Evolutionary conservation across 345 rosid genomes (phyloP).

Genomic region (Fremontodendron californicum): DNA sequence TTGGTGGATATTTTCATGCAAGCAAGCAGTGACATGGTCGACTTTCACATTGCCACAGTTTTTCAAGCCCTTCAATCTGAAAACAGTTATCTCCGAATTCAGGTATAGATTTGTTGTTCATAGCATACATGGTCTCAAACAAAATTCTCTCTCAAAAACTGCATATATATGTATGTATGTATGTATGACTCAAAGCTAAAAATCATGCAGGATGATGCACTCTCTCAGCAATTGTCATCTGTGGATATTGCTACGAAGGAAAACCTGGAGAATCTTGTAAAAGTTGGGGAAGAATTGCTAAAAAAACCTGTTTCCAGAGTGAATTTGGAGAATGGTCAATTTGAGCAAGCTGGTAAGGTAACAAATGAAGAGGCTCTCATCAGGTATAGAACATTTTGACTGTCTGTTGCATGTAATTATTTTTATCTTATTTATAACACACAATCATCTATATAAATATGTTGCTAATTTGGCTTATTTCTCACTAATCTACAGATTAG

Average conservation of each 20-base stretch:
- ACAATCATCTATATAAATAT: neutral
- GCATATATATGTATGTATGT: neutral
- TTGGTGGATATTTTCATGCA: conserved; percentile 53
- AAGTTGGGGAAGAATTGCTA: conserved; percentile 45
- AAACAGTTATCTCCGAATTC: conserved; percentile 8
- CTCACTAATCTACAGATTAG: conserved; percentile 38
- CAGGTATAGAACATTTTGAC: conserved; percentile 24
- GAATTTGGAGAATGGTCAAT: conserved; percentile 41
- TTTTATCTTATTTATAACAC: neutral
- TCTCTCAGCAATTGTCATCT: conserved; percentile 24
- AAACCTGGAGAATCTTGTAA: conserved; percentile 40
- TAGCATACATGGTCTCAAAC: neutral
- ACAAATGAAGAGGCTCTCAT: conserved; percentile 45
- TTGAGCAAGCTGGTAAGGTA: conserved; percentile 13
- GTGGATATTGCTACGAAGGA: conserved; percentile 51
- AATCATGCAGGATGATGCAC: conserved; percentile 35
- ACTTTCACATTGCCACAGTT: conserved; percentile 43
- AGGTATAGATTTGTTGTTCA: neutral
- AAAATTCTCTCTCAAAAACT: neutral
- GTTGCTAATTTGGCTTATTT: neutral
- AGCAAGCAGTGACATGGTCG: conserved; percentile 66
- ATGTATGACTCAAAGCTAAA: conserved; percentile 1
- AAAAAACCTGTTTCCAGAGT: conserved; percentile 50
- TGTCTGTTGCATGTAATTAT: neutral
- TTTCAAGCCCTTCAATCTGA: conserved; percentile 48